Conservation (phyloP, 768 basidiomycete species). For the Clathrus columnatus region DNA sequence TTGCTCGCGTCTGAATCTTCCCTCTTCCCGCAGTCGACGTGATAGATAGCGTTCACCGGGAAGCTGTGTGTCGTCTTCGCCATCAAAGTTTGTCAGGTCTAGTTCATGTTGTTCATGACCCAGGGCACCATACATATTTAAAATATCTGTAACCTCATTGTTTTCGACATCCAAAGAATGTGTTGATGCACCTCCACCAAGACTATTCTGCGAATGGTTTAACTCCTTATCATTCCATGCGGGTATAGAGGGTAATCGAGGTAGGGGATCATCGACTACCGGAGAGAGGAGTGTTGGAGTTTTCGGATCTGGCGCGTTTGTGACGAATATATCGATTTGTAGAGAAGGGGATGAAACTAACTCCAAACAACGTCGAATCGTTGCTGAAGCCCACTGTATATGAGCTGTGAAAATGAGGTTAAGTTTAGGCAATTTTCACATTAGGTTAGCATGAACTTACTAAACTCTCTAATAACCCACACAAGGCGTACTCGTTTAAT, state of each 20-base stretch:
- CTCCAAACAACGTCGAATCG: constrained; percentile 52
- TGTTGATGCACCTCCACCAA: constrained; percentile 11
- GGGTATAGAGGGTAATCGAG: constrained; percentile 29
- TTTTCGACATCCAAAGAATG: constrained; percentile 12
- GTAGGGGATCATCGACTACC: constrained; percentile 21
- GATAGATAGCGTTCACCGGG: constrained; percentile 52
- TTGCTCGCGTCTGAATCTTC: constrained; percentile 45
- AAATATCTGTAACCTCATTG: constrained; percentile 3
- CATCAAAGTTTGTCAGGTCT: constrained; percentile 72
- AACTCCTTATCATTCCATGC: constrained; percentile 1
- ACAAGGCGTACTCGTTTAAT: constrained; percentile 59
- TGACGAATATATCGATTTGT: constrained; percentile 68
- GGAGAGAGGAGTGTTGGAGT: neutral
- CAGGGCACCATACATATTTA: constrained; percentile 21
- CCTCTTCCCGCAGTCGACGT: constrained; percentile 46
- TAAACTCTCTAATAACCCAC: constrained; percentile 70
- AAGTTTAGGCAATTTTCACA: neutral
- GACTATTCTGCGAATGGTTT: constrained; percentile 12
- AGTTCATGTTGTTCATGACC: constrained; percentile 43
- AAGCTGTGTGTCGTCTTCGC: constrained; percentile 51
- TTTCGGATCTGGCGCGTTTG: constrained; percentile 28
- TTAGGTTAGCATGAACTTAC: constrained; percentile 33
- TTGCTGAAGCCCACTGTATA: constrained; percentile 66
- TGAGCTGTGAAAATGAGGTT: constrained; percentile 38
- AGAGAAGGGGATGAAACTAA: constrained; percentile 41